Evolutionary conservation across 495 filamentous ascomycete genomes (phyloP).

Genomic region (Letharia lupina): DNA sequence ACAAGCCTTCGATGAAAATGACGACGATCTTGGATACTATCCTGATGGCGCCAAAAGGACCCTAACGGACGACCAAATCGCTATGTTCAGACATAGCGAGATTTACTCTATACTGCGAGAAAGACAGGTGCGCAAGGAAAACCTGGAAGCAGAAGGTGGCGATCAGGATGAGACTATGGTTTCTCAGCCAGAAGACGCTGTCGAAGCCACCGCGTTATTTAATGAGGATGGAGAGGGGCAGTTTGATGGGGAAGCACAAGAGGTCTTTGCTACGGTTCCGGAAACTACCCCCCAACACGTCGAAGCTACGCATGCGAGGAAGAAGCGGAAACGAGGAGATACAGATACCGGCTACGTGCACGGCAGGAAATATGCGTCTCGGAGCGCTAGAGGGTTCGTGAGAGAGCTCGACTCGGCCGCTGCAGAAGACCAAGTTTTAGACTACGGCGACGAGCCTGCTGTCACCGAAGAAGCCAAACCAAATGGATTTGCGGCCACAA

Average conservation of each 20-base stretch:
- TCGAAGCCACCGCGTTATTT: not conserved
- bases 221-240: not conserved
- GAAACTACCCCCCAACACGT: not conserved
- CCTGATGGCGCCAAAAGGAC: slow-evolving; percentile 83
- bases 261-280: not conserved
- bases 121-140: slow-evolving; percentile 35
- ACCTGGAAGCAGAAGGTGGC: slow-evolving; percentile 16
- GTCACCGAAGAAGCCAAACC: not conserved
- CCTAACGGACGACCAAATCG: slow-evolving; percentile 84
- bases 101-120: slow-evolving; percentile 61
- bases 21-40: slow-evolving; percentile 81
- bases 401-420: slow-evolving; percentile 21
- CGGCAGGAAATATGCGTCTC: slow-evolving; percentile 2
- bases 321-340: slow-evolving; percentile 12
- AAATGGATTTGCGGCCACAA: not conserved
- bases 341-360: not conserved
- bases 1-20: slow-evolving; percentile 41
- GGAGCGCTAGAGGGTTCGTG: slow-evolving; percentile 17
- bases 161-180: not conserved
- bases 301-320: not conserved
- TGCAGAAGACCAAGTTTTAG: slow-evolving; percentile 13
- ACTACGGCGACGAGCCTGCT: slow-evolving; percentile 22
- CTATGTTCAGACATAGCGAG: slow-evolving; percentile 85
- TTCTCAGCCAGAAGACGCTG: not conserved
- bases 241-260: not conserved